Evolutionary conservation across 78 protist species (phyloP).

Genomic region (Polysphondylium violaceum): DNA sequence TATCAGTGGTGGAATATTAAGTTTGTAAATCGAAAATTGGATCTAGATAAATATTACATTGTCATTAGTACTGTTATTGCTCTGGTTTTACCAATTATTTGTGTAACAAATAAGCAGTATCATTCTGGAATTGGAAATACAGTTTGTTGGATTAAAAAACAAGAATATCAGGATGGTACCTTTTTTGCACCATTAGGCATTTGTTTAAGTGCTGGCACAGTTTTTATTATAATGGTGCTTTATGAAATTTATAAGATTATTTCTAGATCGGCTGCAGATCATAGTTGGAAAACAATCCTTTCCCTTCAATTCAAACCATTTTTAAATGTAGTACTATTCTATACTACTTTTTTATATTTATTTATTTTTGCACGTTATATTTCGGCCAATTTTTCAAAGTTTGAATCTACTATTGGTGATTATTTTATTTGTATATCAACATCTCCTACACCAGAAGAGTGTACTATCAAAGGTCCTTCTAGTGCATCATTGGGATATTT

Average conservation of each 20-base stretch:
- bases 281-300: background rate
- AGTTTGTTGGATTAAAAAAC: slow-evolving; percentile 24
- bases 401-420: background rate
- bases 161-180: background rate
- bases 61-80: no score
- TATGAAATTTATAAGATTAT: slow-evolving; percentile 33
- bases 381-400: slow-evolving; percentile 6
- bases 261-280: background rate
- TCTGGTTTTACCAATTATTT: background rate
- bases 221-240: slow-evolving; percentile 4
- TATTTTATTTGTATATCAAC: slow-evolving; percentile 9
- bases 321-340: slow-evolving; percentile 20
- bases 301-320: slow-evolving; percentile 50
- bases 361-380: slow-evolving; percentile 35
- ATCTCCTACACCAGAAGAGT: background rate
- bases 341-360: slow-evolving; percentile 22
- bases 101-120: background rate
- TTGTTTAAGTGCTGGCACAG: slow-evolving; percentile 5
- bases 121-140: background rate
- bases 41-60: background rate
- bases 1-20: background rate
- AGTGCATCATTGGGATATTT: slow-evolving; percentile 29
- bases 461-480: slow-evolving; percentile 19
- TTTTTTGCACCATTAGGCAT: slow-evolving; percentile 52
- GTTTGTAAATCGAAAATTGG: background rate